Evolutionary conservation across 2,329 filamentous ascomycete genomes (phyloP).

Genomic region (Aureobasidium sp.): DNA sequence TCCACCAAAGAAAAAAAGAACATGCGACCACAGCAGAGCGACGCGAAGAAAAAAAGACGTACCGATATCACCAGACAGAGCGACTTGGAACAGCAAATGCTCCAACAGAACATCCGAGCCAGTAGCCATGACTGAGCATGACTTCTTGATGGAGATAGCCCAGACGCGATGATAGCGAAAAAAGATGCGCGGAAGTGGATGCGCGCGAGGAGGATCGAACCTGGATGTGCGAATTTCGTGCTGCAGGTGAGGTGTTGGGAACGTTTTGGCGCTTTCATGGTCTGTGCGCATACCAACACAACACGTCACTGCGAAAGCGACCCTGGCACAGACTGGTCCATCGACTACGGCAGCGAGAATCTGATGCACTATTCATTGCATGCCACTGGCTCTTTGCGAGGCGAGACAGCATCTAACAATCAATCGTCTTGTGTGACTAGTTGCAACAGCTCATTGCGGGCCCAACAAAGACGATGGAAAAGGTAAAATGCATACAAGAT

Average conservation of each 20-base stretch:
- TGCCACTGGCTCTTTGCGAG: neutral
- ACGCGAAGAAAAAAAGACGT: constrained; percentile 25
- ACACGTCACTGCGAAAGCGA: neutral
- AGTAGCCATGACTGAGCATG: constrained; percentile 34
- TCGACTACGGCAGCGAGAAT: neutral
- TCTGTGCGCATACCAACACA: neutral
- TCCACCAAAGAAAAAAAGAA: constrained; percentile 7
- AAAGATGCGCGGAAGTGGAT: constrained; percentile 7
- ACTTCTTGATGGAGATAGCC: neutral
- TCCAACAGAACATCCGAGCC: constrained; percentile 52
- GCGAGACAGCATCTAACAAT: no score
- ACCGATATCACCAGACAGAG: constrained; percentile 53
- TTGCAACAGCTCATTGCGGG: no score
- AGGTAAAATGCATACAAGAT: no score
- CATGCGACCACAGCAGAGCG: neutral
- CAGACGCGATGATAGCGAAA: neutral
- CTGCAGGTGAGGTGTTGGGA: neutral
- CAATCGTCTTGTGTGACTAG: no score
- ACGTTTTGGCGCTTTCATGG: neutral
- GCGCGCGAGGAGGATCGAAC: constrained; percentile 10
- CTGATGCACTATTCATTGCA: neutral
- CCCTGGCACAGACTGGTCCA: neutral
- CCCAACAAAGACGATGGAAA: no score
- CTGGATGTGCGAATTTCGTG: constrained; percentile 1
- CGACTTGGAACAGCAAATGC: constrained; percentile 52